A percentile compares a stretch with the other conserved stretches of the same genome.
Evolutionary conservation across 2,329 filamentous ascomycete genomes (phyloP).

Genomic region (Balansia obtecta): DNA sequence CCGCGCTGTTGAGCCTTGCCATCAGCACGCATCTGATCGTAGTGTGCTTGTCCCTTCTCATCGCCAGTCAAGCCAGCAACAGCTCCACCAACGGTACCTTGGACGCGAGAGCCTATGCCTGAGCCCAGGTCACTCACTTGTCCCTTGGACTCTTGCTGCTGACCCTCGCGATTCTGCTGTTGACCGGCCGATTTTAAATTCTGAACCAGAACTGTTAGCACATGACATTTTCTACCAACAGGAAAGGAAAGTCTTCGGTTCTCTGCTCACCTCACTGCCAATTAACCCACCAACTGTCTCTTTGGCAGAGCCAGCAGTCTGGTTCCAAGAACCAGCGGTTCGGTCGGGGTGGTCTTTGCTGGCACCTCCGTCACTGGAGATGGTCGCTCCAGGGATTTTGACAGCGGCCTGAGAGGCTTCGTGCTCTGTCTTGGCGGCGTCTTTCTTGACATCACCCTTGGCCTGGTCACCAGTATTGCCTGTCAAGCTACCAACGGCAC

Average conservation of each 20-base stretch:
- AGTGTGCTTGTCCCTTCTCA: slow-evolving; percentile 48
- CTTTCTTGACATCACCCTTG: slow-evolving; percentile 52
- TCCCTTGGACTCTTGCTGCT: slow-evolving; percentile 70
- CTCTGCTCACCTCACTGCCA: slow-evolving; percentile 50
- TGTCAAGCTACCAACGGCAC: slow-evolving; percentile 57
- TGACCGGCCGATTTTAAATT: slow-evolving; percentile 61
- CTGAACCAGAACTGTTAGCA: slow-evolving; percentile 19
- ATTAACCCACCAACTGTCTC: slow-evolving; percentile 65
- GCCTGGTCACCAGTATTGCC: slow-evolving; percentile 57
- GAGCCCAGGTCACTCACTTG: slow-evolving; percentile 61
- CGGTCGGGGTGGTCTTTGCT: slow-evolving; percentile 64
- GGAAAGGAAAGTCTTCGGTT: too few relatives aligned
- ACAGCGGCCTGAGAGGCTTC: slow-evolving; percentile 62
- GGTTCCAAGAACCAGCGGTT: slow-evolving; percentile 65
- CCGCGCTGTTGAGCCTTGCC: slow-evolving; percentile 79
- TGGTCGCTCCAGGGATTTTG: slow-evolving; percentile 61
- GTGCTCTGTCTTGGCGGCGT: slow-evolving; percentile 53
- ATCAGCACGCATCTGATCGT: slow-evolving; percentile 58
- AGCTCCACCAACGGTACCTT: slow-evolving; percentile 59
- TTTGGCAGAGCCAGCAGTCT: slow-evolving; percentile 79
- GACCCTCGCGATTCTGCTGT: slow-evolving; percentile 68
- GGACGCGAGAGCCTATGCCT: slow-evolving; percentile 54
- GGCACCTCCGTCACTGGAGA: slow-evolving; percentile 57
- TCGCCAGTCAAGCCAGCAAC: slow-evolving; percentile 65
- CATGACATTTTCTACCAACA: not conserved